These are phyloP conservation scores for Sphenostylis stenocarpa DNA, from an alignment of 306 rosid species.

Conservation along the genomic window DNA sequence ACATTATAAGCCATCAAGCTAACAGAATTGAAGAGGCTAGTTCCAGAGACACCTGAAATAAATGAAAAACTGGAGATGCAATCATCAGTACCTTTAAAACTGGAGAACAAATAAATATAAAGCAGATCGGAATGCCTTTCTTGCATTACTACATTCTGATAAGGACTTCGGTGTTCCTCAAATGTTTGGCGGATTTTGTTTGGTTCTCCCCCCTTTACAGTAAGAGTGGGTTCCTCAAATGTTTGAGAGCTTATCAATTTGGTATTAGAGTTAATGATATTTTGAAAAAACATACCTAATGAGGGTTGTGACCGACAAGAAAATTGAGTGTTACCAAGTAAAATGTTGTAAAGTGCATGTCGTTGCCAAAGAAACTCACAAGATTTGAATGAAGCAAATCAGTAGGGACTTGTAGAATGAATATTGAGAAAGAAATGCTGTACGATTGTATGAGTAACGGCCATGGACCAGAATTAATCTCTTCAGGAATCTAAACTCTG, in stretches of 20 bases:
- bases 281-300: too few species aligned
- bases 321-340: too few species aligned
- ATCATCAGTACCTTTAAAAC: constrained; percentile 44
- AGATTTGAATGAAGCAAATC: constrained; percentile 95
- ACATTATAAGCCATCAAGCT: constrained; percentile 99
- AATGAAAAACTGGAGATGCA: constrained; percentile 85
- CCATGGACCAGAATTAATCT: constrained; percentile 98
- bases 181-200: background rate
- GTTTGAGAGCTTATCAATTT: too few species aligned
- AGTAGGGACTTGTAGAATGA: constrained; percentile 95
- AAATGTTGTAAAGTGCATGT: background rate
- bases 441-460: constrained; percentile 97
- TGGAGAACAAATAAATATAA: constrained; percentile 9
- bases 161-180: too few species aligned
- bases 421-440: constrained; percentile 94
- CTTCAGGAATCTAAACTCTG: constrained; percentile 93
- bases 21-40: constrained; percentile 97
- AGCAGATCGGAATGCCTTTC: constrained; percentile 3
- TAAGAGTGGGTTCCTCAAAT: too few species aligned
- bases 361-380: constrained; percentile 60
- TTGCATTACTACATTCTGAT: background rate
- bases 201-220: too few species aligned
- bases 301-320: too few species aligned
- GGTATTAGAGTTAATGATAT: too few species aligned
- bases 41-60: constrained; percentile 97